phyloP scores from a whole-genome alignment of 768 basidiomycete genomes.

The Amanita phalloides region DNA sequence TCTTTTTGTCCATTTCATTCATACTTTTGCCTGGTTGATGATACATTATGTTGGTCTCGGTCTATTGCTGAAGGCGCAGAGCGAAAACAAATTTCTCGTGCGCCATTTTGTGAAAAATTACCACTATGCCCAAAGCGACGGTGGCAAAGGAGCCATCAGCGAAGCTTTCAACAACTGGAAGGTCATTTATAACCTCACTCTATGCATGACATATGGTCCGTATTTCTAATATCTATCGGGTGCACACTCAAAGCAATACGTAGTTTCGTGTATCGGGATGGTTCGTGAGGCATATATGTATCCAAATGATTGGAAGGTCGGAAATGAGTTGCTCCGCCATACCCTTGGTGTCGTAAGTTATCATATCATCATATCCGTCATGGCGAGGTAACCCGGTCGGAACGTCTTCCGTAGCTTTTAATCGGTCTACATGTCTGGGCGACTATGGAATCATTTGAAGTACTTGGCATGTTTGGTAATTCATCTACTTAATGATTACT shows the following conservation, averaged over 20 bases:
- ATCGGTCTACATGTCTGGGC: constrained; percentile 90
- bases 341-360: constrained; percentile 71
- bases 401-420: constrained; percentile 41
- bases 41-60: constrained; percentile 89
- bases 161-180: constrained; percentile 98
- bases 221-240: constrained; percentile 5
- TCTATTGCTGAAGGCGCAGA: constrained; percentile 73
- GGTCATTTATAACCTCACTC: constrained; percentile 78
- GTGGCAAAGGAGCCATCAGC: constrained; percentile 66
- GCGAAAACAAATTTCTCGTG: constrained; percentile 80
- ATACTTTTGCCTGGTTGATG: constrained; percentile 77
- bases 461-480: constrained; percentile 83
- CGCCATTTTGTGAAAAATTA: constrained; percentile 94
- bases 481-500: neutral
- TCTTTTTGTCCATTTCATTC: constrained; percentile 65
- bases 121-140: constrained; percentile 66
- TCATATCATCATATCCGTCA: neutral
- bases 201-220: constrained; percentile 91
- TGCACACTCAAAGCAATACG: neutral
- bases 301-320: constrained; percentile 79
- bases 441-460: constrained; percentile 82
- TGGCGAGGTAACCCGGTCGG: neutral
- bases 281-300: constrained; percentile 86
- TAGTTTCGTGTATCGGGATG: constrained; percentile 78
- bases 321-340: constrained; percentile 79